Base-by-base conservation (phyloP, 2,329 filamentous ascomycete species). In the Aspergillus aculeatinus region DNA sequence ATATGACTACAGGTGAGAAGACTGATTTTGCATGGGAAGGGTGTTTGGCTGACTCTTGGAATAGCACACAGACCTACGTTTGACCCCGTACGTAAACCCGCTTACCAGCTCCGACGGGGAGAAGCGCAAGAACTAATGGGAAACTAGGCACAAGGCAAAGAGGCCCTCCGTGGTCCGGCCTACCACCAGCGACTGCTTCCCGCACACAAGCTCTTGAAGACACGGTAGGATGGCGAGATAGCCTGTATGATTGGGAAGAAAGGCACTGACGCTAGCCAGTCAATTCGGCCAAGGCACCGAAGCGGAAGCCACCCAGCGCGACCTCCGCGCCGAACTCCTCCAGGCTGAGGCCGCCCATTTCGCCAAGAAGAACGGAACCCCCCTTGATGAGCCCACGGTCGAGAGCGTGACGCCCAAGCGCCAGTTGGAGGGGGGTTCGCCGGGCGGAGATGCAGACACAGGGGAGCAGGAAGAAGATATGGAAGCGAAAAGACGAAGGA, bases 131-230 rank as follows among this genome's bases (percentile, higher is more conserved):
- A 42, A 31, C 61, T 64, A 44, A 64, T 64, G 63, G 7, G 58
- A 70, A 55, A 53, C 59, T 65, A 92, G 90, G 93, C 94, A 48
- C 87, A 89, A 74, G 95, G 95, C 75, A 97, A 97, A 83, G 95
- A 99, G 79, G 92, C 93, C 70, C 89, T 92, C 61, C 89, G 92
- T 71, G 95, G 95, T 51, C 91, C 92, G 53, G 94, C 92, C 69
- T 98, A 97, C 81, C 95, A 99, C 75, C 94, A 98, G 78, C 90
- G 95, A 69, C 89, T 98, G 16, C 88, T 97, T 14, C 94, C 95
- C 35, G 95, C 95, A 33, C 90, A 99, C 77, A 98, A 91, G 12
- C 88, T 91, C 65, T 88, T 99, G 73, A 99, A 99, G 80, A 90
- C 89, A 74, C 87, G 92, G 81, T 88, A 85, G 11, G 16, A 14